Evolutionary conservation across 495 filamentous ascomycete species (phyloP).

Genomic region (Neurospora intermedia): DNA sequence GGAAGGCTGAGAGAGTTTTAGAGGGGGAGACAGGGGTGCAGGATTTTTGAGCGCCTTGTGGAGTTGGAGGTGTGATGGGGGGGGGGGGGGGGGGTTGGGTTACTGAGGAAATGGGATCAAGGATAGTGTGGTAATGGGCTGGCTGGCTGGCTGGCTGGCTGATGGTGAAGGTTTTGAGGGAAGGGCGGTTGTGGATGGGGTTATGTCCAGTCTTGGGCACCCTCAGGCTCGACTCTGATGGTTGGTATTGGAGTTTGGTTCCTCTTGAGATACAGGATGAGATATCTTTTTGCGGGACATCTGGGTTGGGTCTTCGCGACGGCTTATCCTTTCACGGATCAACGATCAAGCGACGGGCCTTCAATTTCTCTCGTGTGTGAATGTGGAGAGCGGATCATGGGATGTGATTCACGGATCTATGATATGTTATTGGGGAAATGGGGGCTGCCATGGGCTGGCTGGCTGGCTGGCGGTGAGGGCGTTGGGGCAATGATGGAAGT

Average conservation of each 20-base stretch:
- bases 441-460: too few species aligned
- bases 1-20: constrained; percentile 21
- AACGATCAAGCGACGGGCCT: too few species aligned
- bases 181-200: not conserved
- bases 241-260: not conserved
- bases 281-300: not conserved
- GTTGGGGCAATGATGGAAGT: too few species aligned
- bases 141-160: not conserved
- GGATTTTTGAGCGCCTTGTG: constrained; percentile 47
- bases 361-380: too few species aligned
- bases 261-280: not conserved
- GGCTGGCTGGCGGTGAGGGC: too few species aligned
- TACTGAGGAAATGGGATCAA: not conserved
- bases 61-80: not conserved
- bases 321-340: too few species aligned
- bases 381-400: too few species aligned
- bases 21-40: constrained; percentile 70
- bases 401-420: too few species aligned
- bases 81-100: not conserved
- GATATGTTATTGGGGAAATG: too few species aligned
- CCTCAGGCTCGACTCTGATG: not conserved
- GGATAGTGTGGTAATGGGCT: not conserved
- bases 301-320: not conserved
- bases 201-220: not conserved
- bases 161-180: not conserved